Percentiles rank a stretch among this genome's conserved stretches.
phyloP scores from a whole-genome alignment of 331 rosid species.

The Quercus lobata region DNA sequence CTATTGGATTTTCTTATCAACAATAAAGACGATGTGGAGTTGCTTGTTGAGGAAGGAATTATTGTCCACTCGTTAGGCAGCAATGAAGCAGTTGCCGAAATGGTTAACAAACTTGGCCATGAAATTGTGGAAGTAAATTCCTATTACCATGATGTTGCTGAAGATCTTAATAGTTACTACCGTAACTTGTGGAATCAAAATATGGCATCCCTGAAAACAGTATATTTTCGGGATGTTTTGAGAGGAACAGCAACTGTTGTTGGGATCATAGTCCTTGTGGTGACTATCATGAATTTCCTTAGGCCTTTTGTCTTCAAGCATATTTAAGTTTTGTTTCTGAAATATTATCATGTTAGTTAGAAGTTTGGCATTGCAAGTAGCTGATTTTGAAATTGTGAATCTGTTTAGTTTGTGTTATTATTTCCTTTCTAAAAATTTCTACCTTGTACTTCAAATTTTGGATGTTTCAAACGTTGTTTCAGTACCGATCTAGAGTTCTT shows the following conservation, averaged over 20 bases:
- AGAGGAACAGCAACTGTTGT: conserved; percentile 34
- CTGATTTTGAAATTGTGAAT: too few relatives aligned
- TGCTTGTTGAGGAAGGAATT: conserved; percentile 12
- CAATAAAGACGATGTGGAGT: not conserved
- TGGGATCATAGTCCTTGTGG: conserved; percentile 19
- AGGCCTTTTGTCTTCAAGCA: too few relatives aligned
- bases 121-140: not conserved
- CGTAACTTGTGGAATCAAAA: conserved; percentile 8
- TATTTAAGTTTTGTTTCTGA: too few relatives aligned
- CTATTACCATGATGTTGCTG: not conserved
- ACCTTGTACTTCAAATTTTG: too few relatives aligned
- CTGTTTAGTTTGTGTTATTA: too few relatives aligned
- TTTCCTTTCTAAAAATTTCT: too few relatives aligned
- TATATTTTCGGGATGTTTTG: conserved; percentile 26
- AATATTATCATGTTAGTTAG: too few relatives aligned
- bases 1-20: conserved; percentile 31
- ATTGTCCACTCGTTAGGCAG: conserved; percentile 10
- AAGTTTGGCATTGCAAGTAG: too few relatives aligned
- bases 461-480: too few relatives aligned
- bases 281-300: not conserved
- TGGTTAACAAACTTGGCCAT: conserved; percentile 3
- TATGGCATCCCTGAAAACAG: conserved; percentile 22
- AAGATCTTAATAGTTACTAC: conserved; percentile 9
- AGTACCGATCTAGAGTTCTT: too few relatives aligned
- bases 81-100: not conserved